These are phyloP conservation scores for Cryptococcus sp. DNA, from an alignment of 1,284 basidiomycete species.

Conservation along the genomic window DNA sequence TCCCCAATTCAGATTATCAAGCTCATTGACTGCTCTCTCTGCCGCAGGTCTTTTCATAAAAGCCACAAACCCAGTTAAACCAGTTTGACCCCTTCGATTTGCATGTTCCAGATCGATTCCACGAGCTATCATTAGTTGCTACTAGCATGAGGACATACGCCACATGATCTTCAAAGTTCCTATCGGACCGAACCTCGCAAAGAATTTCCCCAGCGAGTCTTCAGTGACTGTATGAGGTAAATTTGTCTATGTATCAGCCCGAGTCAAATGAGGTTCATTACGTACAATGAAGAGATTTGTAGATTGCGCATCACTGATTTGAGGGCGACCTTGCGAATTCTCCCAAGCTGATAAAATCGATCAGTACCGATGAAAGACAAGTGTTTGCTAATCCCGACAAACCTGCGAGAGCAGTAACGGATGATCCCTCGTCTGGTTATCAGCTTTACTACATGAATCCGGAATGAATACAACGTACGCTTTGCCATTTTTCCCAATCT, in stretches of 20 bases:
- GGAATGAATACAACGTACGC: slow-evolving; percentile 54
- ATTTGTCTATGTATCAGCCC: slow-evolving; percentile 50
- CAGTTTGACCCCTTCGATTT: slow-evolving; percentile 61
- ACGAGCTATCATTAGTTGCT: slow-evolving; percentile 22
- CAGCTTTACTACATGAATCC: neutral
- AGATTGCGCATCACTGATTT: slow-evolving; percentile 55
- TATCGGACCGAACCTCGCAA: slow-evolving; percentile 58
- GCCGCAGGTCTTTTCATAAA: slow-evolving; percentile 91
- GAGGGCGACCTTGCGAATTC: slow-evolving; percentile 10
- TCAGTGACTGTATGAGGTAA: slow-evolving; percentile 81
- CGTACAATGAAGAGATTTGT: slow-evolving; percentile 86
- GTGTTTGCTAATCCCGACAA: slow-evolving; percentile 13
- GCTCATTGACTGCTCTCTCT: slow-evolving; percentile 74
- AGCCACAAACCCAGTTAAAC: slow-evolving; percentile 89
- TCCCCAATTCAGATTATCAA: slow-evolving; percentile 89
- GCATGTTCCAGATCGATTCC: slow-evolving; percentile 56
- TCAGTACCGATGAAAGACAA: slow-evolving; percentile 9
- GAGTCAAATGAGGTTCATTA: neutral
- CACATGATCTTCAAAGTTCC: slow-evolving; percentile 83
- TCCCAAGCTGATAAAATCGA: slow-evolving; percentile 24
- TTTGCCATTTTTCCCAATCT: slow-evolving; percentile 62
- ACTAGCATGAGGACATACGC: slow-evolving; percentile 51
- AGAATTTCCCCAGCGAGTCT: slow-evolving; percentile 75
- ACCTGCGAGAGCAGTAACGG: slow-evolving; percentile 83
- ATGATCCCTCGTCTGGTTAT: slow-evolving; percentile 53